These are phyloP conservation scores for Bremia lactucae DNA, from an alignment of 352 stramenopile species.

Conservation along the genomic window DNA sequence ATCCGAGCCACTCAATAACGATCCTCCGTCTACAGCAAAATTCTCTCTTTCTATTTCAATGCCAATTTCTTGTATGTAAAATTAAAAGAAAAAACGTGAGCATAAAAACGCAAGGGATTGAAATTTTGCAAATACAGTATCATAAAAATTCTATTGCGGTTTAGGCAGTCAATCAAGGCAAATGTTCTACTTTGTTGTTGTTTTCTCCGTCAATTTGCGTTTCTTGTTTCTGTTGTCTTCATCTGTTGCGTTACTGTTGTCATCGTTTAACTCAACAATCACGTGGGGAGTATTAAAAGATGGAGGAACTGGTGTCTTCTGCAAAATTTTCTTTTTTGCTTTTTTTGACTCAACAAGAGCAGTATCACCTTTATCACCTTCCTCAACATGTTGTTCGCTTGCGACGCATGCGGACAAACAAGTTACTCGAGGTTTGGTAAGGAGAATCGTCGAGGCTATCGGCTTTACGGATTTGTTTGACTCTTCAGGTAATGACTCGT, in stretches of 20 bases:
- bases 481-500: constrained; percentile 36
- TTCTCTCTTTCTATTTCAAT: no score
- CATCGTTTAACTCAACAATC: constrained; percentile 53
- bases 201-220: constrained; percentile 8
- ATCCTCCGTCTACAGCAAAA: no score
- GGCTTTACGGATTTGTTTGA: constrained; percentile 45
- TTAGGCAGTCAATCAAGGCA: no score
- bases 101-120: no score
- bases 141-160: no score
- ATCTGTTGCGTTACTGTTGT: constrained; percentile 8
- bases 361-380: constrained; percentile 6
- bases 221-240: constrained; percentile 13
- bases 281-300: constrained; percentile 37
- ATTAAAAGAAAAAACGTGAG: no score
- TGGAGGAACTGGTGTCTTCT: constrained; percentile 15
- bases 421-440: constrained; percentile 66
- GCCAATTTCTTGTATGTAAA: no score
- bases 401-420: constrained; percentile 57
- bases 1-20: no score
- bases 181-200: constrained; percentile 18
- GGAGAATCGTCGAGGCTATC: constrained; percentile 46
- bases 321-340: constrained; percentile 18
- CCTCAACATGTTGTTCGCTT: constrained; percentile 9
- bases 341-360: constrained; percentile 21
- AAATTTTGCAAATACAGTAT: no score